Base-by-base conservation (phyloP, 2,329 filamentous ascomycete genomes). In the Cercospora canescens region DNA sequence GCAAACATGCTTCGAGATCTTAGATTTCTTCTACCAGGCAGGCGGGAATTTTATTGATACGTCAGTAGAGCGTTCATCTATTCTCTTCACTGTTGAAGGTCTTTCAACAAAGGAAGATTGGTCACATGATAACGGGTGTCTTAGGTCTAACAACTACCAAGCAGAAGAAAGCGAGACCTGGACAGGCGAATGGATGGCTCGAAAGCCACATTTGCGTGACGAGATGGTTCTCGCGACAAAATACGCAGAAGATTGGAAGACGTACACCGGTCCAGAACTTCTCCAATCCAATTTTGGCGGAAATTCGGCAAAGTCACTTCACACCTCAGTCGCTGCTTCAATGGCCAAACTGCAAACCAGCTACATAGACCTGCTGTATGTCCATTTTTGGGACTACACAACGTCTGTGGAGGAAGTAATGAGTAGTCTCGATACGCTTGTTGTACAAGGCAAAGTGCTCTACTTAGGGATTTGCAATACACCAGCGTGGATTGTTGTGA, bases 261-360 rank as follows among this genome's bases (percentile, higher is more conserved):
- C 89, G 1, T 90, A 89, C 71, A 84, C 85, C 18, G 80, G 85
- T 48, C n/a, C n/a, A n/a, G n/a, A n/a, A n/a, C n/a, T n/a, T n/a
- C n/a, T n/a, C n/a, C n/a, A n/a, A n/a, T n/a, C n/a, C n/a, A 91
- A 91, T 78, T 83, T 76, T 62, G 71, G 67, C 16, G 89, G 89
- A 3, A 91, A 90, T 72, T 84, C 86, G 52, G 81, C 85, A 62
- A 90, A 90, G 77, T 87, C 83, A 64, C 74, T 91, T 41, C 82
- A 84, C 50, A 86, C 79, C 80, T 88, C 66, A 81, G 61, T 78
- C 8, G 64, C 72, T 9, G 74, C 74, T 54, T 73, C 69, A 6
- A 61, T 78, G 66, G 74, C 75, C 65, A 90, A 87, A 78, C 82
- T 89, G 61, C 83, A 88, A 77, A 91, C 89, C 0, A 83, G 86